Percentiles rank a stretch among this genome's conserved stretches.
phyloP scores from a whole-genome alignment of 2,329 filamentous ascomycete genomes.

The Corniculantispora saksenae region DNA sequence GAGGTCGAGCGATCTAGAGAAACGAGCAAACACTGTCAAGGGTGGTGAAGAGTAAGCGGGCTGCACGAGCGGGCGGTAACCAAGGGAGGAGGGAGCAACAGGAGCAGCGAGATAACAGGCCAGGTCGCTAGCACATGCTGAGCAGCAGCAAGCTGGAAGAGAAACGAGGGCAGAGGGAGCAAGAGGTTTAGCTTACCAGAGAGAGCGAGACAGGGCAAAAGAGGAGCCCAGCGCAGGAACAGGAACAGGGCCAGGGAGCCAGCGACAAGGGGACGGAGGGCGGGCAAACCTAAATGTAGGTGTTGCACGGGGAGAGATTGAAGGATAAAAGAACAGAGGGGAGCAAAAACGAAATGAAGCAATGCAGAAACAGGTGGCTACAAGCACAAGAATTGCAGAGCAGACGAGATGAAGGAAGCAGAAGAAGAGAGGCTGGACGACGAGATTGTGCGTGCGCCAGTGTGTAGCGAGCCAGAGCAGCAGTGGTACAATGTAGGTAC shows the following conservation, averaged over 20 bases:
- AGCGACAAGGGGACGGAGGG: slow-evolving; percentile 12
- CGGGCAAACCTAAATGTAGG: neutral
- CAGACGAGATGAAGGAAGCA: neutral
- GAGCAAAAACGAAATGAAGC: neutral
- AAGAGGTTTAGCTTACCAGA: slow-evolving; percentile 7
- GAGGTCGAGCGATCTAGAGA: slow-evolving; percentile 7
- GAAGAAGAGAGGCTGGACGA: neutral
- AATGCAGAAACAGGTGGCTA: neutral
- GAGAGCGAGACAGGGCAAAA: slow-evolving; percentile 13
- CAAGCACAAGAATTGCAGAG: neutral
- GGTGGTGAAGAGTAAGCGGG: slow-evolving; percentile 16
- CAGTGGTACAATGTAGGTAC: neutral
- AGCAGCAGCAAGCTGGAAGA: neutral
- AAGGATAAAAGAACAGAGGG: neutral
- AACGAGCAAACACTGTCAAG: slow-evolving; percentile 10
- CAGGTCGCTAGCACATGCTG: no score
- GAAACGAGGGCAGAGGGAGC: neutral
- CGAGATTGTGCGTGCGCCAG: no score
- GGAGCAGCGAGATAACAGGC: neutral
- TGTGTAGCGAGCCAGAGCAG: neutral
- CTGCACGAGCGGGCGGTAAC: slow-evolving; percentile 6
- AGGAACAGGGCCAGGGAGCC: slow-evolving; percentile 10
- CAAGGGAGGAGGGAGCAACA: slow-evolving; percentile 14
- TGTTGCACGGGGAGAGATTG: neutral
- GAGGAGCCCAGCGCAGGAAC: slow-evolving; percentile 6